Evolutionary conservation across 169 alveolate species (phyloP).

Genomic region (Neospora caninum): DNA sequence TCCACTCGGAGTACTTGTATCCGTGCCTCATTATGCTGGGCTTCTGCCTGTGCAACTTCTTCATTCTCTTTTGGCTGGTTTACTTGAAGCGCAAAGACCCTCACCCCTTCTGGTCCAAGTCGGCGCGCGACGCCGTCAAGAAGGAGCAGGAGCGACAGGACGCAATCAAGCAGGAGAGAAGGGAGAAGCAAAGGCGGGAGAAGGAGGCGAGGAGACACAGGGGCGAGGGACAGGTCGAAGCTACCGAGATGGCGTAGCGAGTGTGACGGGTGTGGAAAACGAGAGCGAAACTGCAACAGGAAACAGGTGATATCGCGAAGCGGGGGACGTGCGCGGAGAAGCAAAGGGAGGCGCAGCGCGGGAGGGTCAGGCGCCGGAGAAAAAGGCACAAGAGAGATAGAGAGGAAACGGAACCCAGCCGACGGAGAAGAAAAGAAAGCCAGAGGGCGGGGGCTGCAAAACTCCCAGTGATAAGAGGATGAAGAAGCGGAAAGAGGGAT

Average conservation of each 20-base stretch:
- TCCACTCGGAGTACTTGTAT: constrained; percentile 57
- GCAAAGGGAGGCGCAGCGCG: too few relatives aligned
- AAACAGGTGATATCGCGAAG: too few relatives aligned
- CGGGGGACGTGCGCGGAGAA: too few relatives aligned
- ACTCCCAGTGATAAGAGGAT: too few relatives aligned
- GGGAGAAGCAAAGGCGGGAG: not conserved
- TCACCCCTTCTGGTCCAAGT: constrained; percentile 66
- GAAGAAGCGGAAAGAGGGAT: too few relatives aligned
- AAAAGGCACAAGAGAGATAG: too few relatives aligned
- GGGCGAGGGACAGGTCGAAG: not conserved
- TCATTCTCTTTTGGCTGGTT: constrained; percentile 41
- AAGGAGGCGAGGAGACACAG: not conserved
- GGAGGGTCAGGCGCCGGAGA: too few relatives aligned
- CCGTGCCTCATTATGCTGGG: constrained; percentile 64
- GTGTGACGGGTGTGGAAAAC: too few relatives aligned
- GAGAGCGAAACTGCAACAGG: too few relatives aligned
- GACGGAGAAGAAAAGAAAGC: too few relatives aligned
- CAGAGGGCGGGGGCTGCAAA: too few relatives aligned
- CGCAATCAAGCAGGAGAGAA: not conserved
- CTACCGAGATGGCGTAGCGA: not conserved
- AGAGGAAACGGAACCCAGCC: too few relatives aligned
- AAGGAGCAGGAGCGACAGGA: constrained; percentile 45
- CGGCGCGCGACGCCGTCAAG: constrained; percentile 59
- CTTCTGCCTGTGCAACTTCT: constrained; percentile 53
- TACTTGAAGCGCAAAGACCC: constrained; percentile 59